Evolutionary conservation across 1,284 basidiomycete genomes (phyloP).

Genomic region (Stygiomarasmius scandens): DNA sequence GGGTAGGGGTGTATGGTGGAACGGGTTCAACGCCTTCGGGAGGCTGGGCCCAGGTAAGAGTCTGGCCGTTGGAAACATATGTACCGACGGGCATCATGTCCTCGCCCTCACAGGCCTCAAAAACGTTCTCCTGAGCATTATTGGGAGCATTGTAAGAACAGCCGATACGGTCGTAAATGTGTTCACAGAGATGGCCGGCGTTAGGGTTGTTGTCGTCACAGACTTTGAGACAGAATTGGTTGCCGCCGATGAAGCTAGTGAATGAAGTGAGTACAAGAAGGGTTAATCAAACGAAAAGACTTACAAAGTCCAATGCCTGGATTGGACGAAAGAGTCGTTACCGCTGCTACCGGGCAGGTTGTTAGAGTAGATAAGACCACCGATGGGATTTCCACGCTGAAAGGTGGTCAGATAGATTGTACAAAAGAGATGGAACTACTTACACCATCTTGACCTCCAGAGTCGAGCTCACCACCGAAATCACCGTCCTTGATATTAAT

Average conservation of each 20-base stretch:
- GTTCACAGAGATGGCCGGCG: conserved; percentile 57
- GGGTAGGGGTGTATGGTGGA: conserved; percentile 57
- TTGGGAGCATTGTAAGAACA: conserved; percentile 74
- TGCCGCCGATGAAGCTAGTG: conserved; percentile 64
- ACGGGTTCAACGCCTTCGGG: conserved; percentile 62
- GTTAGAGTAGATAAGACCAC: conserved; percentile 64
- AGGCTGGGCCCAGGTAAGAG: conserved; percentile 57
- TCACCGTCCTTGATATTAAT: conserved; percentile 59
- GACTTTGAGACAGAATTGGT: conserved; percentile 53
- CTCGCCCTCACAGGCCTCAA: conserved; percentile 65
- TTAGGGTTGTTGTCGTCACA: conserved; percentile 62
- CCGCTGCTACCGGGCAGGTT: conserved; percentile 44
- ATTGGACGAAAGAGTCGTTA: conserved; percentile 46
- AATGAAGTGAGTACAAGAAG: conserved; percentile 47
- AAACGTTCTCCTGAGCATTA: conserved; percentile 54
- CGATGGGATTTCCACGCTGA: conserved; percentile 64
- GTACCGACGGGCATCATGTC: conserved; percentile 60
- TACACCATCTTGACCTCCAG: conserved; percentile 62
- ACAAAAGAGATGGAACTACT: conserved; percentile 13
- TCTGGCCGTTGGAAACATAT: conserved; percentile 48
- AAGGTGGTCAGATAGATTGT: too few relatives aligned
- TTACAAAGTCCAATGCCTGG: conserved; percentile 64
- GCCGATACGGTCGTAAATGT: conserved; percentile 69
- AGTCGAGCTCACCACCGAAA: conserved; percentile 73
- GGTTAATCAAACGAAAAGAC: conserved; percentile 45